Evolutionary conservation across 228 moss, liverwort and hornwort genomes (phyloP).

Genomic region (Sphagnum fallax): DNA sequence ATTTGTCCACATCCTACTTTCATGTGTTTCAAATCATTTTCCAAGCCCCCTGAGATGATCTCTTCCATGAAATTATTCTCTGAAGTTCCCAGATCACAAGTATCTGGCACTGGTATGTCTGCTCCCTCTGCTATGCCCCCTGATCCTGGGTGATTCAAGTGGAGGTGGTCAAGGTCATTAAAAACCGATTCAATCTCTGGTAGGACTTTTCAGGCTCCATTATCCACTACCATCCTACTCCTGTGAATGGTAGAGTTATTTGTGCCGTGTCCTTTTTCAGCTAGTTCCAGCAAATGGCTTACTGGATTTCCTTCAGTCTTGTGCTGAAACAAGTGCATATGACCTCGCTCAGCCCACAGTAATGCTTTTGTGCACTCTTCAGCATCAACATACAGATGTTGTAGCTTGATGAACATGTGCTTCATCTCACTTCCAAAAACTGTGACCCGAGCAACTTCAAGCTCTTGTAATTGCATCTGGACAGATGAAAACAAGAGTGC

Average conservation of each 20-base stretch:
- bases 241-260: background rate
- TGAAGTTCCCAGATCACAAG: too few species aligned
- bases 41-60: too few species aligned
- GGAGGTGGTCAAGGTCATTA: too few species aligned
- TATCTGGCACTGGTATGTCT: too few species aligned
- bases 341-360: conserved; percentile 5
- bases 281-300: background rate
- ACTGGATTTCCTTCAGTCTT: conserved; percentile 1
- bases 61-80: too few species aligned
- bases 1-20: too few species aligned
- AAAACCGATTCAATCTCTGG: background rate
- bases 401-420: conserved; percentile 4
- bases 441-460: conserved; percentile 3
- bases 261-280: background rate
- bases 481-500: conserved; percentile 5
- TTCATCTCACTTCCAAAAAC: conserved; percentile 3
- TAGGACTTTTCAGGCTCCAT: background rate
- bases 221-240: background rate
- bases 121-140: too few species aligned
- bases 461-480: conserved; percentile 4
- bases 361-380: background rate
- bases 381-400: background rate
- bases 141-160: too few species aligned
- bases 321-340: conserved; percentile 1
- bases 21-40: too few species aligned